Evolutionary conservation across 2,329 filamentous ascomycete species (phyloP).

Genomic region (Hymenoscyphus albidus): DNA sequence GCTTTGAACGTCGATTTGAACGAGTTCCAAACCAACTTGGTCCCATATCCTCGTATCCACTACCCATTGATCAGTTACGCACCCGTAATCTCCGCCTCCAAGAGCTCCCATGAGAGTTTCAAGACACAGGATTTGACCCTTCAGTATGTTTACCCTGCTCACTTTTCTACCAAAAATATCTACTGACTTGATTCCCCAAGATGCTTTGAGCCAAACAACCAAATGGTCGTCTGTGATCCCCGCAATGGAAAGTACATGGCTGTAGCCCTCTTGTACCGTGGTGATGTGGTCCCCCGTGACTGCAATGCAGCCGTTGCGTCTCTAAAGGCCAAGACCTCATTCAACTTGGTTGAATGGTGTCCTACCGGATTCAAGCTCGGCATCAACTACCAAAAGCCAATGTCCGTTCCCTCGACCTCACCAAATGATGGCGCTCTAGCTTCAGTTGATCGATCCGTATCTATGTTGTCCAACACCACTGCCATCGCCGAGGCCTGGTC

Average conservation of each 20-base stretch:
- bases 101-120: slow-evolving; percentile 63
- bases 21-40: slow-evolving; percentile 67
- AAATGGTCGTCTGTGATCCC: slow-evolving; percentile 67
- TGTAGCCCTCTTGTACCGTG: slow-evolving; percentile 61
- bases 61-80: slow-evolving; percentile 64
- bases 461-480: slow-evolving; percentile 65
- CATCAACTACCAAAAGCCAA: slow-evolving; percentile 61
- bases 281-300: slow-evolving; percentile 61
- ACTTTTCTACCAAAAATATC: background rate
- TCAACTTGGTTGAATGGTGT: slow-evolving; percentile 67
- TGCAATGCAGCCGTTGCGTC: slow-evolving; percentile 54
- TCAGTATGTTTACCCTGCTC: slow-evolving; percentile 45
- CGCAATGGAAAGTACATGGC: slow-evolving; percentile 68
- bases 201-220: slow-evolving; percentile 65
- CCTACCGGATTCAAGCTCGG: slow-evolving; percentile 67
- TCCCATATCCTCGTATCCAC: slow-evolving; percentile 64
- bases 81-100: slow-evolving; percentile 57
- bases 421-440: slow-evolving; percentile 46
- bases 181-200: slow-evolving; percentile 14
- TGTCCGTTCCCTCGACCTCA: slow-evolving; percentile 43
- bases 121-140: slow-evolving; percentile 62
- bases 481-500: slow-evolving; percentile 64
- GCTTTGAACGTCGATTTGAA: slow-evolving; percentile 65
- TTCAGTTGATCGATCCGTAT: slow-evolving; percentile 50
- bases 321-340: slow-evolving; percentile 61